Evolutionary conservation across 23 red algal genomes (phyloP).

Genomic region (Porphyridium purpureum): DNA sequence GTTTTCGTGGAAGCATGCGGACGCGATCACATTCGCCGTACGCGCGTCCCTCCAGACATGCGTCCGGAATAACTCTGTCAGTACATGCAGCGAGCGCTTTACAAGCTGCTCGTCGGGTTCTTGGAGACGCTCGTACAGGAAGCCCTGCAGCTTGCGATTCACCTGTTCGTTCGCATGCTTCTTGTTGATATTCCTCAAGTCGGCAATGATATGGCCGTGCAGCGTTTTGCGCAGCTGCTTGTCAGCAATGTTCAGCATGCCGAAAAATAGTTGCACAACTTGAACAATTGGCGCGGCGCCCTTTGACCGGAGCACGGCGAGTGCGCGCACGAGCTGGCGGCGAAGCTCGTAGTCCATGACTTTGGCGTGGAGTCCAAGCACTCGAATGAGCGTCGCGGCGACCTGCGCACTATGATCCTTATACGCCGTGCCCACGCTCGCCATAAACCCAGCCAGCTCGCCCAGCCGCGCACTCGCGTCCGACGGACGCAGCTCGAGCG

Average conservation of each 20-base stretch:
- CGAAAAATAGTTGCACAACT: constrained; percentile 48
- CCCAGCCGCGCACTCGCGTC: constrained; percentile 15
- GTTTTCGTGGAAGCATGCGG: constrained; percentile 53
- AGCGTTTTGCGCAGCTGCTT: constrained; percentile 30
- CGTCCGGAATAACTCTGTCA: constrained; percentile 42
- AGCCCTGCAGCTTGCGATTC: constrained; percentile 23
- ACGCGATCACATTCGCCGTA: constrained; percentile 54
- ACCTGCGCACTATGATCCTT: neutral
- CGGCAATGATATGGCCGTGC: constrained; percentile 34
- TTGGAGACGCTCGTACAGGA: constrained; percentile 35
- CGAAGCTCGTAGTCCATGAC: constrained; percentile 25
- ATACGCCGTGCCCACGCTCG: constrained; percentile 22
- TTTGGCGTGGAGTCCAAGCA: constrained; percentile 18
- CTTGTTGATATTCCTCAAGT: constrained; percentile 21
- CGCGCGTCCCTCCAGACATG: constrained; percentile 62
- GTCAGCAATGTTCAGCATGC: constrained; percentile 27
- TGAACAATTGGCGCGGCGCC: constrained; percentile 8
- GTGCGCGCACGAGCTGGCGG: constrained; percentile 24
- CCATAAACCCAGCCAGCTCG: constrained; percentile 50
- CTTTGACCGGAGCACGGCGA: constrained; percentile 31
- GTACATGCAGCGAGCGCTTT: constrained; percentile 43
- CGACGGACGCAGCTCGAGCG: constrained; percentile 27
- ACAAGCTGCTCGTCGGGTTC: constrained; percentile 39
- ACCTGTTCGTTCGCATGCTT: constrained; percentile 14
- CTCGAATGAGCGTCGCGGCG: constrained; percentile 6